Base-by-base conservation (phyloP, 371 early-diverging fungal species). In the Mucor velutinosus region DNA sequence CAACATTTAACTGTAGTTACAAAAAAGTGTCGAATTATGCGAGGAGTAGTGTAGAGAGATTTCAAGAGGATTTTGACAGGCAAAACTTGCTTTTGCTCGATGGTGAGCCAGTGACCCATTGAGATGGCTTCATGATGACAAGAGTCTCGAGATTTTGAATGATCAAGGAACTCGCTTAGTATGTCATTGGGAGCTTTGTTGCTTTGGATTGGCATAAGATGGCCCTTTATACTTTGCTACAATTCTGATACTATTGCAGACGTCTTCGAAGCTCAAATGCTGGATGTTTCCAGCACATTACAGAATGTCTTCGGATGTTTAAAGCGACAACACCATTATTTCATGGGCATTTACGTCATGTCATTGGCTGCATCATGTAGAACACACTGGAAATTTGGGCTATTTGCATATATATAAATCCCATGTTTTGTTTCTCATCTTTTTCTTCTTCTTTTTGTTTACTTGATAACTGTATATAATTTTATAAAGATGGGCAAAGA, bases 401-500 rank as follows among this genome's bases (percentile, higher is more conserved):
- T 45, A 55, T 21, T 39, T 61, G 56, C 61, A 62, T 58, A 57
- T 67, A 43, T 58, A 49, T 33, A 61, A 45, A 25, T 47, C 58
- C 25, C 43, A 58, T 64, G 41, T 57, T 53, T 45, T 25, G 59
- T 53, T 64, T 21, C 27, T 51, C 53, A 29, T 37, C 47, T 51
- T 33, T 43, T 59, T 71, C 29, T 39, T 45, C 57, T 23, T 58
- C 47, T 29, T 56, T 55, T 61, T 8, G 62, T 21, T 66, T 29
- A 32, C 56, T 61, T 39, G 45, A 67, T 27, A 53, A 25, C 53
- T 58, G 33, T 35, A 45, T 57, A 21, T 23, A 51, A 19, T 39
- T 56, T 58, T 39, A 62, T 29, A 47, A 75, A 61, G 51, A 96
- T 96, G 97, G 93, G 92, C 64, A 94, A 94, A 82, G 95, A 95